phyloP scores from a whole-genome alignment of 2,329 filamentous ascomycete species.

The Apiospora phragmitis region DNA sequence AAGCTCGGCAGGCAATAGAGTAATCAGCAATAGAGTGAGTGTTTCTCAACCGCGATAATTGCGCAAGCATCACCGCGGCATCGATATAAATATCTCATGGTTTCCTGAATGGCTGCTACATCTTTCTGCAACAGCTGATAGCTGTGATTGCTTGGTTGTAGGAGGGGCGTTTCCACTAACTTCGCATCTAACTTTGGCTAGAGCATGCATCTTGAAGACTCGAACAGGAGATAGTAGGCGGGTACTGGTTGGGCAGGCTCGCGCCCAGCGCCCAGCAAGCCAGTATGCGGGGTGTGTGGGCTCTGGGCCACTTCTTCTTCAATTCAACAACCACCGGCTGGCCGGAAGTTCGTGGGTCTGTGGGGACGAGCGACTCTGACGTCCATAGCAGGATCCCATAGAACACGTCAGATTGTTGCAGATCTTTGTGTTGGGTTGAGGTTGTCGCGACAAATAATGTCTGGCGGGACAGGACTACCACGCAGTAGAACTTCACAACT shows the following conservation, averaged over 20 bases:
- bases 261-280: not conserved
- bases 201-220: not conserved
- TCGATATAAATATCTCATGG: not conserved
- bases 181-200: not conserved
- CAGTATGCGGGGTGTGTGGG: not conserved
- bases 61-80: not conserved
- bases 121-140: not conserved
- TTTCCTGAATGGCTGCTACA: not conserved
- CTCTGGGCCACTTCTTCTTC: not conserved
- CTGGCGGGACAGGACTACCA: not conserved
- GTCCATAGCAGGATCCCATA: not conserved
- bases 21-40: not conserved
- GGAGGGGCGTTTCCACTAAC: conserved; percentile 3
- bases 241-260: not conserved
- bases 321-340: not conserved
- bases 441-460: not conserved
- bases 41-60: not conserved
- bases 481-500: not conserved
- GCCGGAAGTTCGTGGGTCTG: not conserved
- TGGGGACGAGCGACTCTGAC: not conserved
- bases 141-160: not conserved
- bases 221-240: not conserved
- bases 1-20: not conserved
- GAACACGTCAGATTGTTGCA: not conserved
- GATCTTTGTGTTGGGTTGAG: not conserved